Conservation (phyloP, 2,329 filamentous ascomycete genomes). For the Clarireedia homoeocarpa region DNA sequence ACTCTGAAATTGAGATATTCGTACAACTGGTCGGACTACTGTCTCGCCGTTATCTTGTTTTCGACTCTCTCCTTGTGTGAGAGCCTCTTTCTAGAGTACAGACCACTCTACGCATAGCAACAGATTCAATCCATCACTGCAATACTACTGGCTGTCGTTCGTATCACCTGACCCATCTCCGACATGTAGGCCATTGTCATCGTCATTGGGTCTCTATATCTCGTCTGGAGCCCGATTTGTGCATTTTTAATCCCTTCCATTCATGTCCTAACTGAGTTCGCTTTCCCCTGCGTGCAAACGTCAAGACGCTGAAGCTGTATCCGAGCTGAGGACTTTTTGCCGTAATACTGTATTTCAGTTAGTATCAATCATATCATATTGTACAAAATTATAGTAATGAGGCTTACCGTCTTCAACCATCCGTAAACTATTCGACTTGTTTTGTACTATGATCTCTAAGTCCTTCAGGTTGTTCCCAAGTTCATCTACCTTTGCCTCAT, state of each 20-base stretch:
- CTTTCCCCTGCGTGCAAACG: no score
- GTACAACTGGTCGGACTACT: neutral
- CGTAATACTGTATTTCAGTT: slow-evolving; percentile 36
- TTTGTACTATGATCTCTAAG: slow-evolving; percentile 58
- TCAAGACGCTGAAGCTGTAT: slow-evolving; percentile 30
- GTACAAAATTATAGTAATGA: neutral
- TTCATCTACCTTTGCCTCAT: slow-evolving; percentile 59
- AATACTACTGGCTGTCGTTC: no score
- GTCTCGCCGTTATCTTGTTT: neutral
- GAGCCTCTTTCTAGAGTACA: neutral
- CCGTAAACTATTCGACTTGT: slow-evolving; percentile 77
- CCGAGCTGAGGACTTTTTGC: slow-evolving; percentile 42
- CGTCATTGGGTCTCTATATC: no score
- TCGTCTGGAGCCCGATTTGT: no score
- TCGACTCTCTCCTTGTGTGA: neutral
- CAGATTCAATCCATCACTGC: neutral
- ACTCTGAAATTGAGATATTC: no score
- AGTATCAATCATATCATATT: slow-evolving; percentile 8
- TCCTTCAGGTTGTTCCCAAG: slow-evolving; percentile 57
- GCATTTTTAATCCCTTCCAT: no score
- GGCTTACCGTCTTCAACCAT: slow-evolving; percentile 76
- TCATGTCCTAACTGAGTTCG: no score
- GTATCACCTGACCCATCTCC: no score
- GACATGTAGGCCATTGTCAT: no score
- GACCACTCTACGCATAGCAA: neutral